Conservation (phyloP, 805 yeast genomes). For the Komagataella phaffii region DNA sequence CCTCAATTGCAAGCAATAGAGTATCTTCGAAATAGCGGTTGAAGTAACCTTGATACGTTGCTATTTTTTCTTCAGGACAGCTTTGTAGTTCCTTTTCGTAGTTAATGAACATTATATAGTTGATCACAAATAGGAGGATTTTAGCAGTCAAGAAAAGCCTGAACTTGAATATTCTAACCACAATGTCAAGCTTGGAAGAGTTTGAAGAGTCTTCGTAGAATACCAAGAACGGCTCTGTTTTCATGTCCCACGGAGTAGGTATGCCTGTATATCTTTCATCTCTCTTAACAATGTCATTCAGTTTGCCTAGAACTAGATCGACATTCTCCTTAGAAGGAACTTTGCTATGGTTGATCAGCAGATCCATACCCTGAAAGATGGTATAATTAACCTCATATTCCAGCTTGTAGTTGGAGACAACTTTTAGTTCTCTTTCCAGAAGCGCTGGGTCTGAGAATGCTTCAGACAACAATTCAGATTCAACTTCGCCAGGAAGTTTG, state of each 20-base stretch:
- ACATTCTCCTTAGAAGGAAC: constrained; percentile 19
- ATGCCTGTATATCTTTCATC: not conserved
- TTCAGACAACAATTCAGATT: constrained; percentile 20
- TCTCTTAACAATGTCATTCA: constrained; percentile 6
- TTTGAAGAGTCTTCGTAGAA: not conserved
- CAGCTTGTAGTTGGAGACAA: constrained; percentile 31
- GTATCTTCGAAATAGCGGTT: constrained; percentile 21
- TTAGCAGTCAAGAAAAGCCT: constrained; percentile 23
- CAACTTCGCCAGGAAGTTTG: constrained; percentile 23
- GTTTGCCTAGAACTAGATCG: constrained; percentile 14
- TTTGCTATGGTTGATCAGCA: constrained; percentile 19
- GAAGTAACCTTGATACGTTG: constrained; percentile 16
- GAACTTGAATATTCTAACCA: constrained; percentile 14
- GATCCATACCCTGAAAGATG: constrained; percentile 25
- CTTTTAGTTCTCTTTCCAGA: constrained; percentile 26
- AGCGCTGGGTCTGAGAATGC: constrained; percentile 14
- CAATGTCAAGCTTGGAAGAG: not conserved
- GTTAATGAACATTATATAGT: constrained; percentile 28
- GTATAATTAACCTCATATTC: constrained; percentile 31
- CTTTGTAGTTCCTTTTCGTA: constrained; percentile 15
- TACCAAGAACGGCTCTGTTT: not conserved
- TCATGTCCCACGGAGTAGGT: not conserved
- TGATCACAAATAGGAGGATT: constrained; percentile 34
- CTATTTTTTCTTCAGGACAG: constrained; percentile 11
- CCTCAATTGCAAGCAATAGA: constrained; percentile 21